phyloP scores from a whole-genome alignment of 306 rosid species.

The Neltuma alba region DNA sequence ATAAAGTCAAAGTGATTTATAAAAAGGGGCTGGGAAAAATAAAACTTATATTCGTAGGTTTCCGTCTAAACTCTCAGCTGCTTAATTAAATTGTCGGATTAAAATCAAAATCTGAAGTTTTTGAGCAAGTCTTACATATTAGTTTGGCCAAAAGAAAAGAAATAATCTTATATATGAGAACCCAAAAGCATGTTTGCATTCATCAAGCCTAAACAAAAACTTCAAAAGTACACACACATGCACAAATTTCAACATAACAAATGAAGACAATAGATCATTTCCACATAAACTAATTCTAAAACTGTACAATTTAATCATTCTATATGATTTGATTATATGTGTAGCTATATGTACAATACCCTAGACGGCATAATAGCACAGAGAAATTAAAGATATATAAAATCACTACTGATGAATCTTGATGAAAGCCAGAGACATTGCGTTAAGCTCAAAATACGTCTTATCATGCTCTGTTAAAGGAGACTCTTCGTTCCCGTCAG shows the following conservation, averaged over 20 bases:
- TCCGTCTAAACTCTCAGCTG: too few species aligned
- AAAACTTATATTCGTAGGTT: too few species aligned
- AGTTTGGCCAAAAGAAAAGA: too few species aligned
- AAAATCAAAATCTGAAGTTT: too few species aligned
- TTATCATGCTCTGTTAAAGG: slow-evolving; percentile 53
- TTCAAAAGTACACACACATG: background rate
- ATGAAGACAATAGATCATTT: background rate
- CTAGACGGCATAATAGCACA: background rate
- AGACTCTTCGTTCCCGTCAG: slow-evolving; percentile 50
- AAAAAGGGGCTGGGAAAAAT: too few species aligned
- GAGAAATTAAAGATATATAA: background rate
- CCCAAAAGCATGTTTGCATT: too few species aligned
- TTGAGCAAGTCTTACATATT: too few species aligned
- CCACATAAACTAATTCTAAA: background rate
- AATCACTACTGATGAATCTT: slow-evolving; percentile 14
- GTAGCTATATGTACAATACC: too few species aligned
- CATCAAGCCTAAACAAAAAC: background rate
- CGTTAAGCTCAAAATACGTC: slow-evolving; percentile 45
- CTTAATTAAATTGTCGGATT: too few species aligned
- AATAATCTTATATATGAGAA: too few species aligned
- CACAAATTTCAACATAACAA: background rate
- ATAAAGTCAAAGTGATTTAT: too few species aligned
- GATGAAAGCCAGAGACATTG: slow-evolving; percentile 57
- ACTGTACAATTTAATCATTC: background rate
- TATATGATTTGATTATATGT: background rate